phyloP scores from a whole-genome alignment of 1,284 basidiomycete genomes.

The Coriolopsis trogii region DNA sequence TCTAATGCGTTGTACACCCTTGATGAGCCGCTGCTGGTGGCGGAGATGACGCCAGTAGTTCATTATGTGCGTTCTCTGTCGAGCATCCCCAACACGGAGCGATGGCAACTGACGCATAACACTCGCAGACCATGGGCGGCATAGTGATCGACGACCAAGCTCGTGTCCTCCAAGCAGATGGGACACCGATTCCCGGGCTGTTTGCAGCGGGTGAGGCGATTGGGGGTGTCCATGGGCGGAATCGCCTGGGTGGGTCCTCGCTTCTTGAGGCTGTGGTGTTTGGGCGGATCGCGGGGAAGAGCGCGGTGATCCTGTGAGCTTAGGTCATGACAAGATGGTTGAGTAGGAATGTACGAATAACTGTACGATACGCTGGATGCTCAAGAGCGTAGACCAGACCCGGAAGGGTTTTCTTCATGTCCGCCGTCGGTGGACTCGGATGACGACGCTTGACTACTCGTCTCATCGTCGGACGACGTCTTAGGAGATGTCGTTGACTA shows the following conservation, averaged over 20 bases:
- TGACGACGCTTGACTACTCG: too few relatives aligned
- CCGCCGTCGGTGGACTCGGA: too few relatives aligned
- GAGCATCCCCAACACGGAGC: neutral
- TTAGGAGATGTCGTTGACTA: too few relatives aligned
- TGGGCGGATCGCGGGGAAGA: constrained; percentile 56
- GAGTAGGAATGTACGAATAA: neutral
- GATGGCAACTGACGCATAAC: neutral
- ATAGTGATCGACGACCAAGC: constrained; percentile 91
- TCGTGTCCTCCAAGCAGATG: constrained; percentile 74
- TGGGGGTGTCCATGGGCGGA: constrained; percentile 98
- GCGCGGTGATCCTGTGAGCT: constrained; percentile 34
- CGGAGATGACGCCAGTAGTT: constrained; percentile 94
- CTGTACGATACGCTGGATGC: neutral
- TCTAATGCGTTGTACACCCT: constrained; percentile 80
- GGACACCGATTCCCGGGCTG: constrained; percentile 85
- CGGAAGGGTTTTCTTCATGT: too few relatives aligned
- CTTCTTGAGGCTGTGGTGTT: constrained; percentile 99
- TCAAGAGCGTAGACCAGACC: too few relatives aligned
- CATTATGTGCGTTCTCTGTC: constrained; percentile 58
- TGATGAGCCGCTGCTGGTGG: constrained; percentile 81
- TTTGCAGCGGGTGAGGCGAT: constrained; percentile 96
- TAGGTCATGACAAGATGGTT: neutral
- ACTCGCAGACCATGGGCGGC: constrained; percentile 84
- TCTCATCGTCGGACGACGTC: too few relatives aligned
- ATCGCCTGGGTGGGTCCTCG: constrained; percentile 99